Evolutionary conservation across 192 early-diverging fungal species (phyloP).

Genomic region (Backusella morwellensis): DNA sequence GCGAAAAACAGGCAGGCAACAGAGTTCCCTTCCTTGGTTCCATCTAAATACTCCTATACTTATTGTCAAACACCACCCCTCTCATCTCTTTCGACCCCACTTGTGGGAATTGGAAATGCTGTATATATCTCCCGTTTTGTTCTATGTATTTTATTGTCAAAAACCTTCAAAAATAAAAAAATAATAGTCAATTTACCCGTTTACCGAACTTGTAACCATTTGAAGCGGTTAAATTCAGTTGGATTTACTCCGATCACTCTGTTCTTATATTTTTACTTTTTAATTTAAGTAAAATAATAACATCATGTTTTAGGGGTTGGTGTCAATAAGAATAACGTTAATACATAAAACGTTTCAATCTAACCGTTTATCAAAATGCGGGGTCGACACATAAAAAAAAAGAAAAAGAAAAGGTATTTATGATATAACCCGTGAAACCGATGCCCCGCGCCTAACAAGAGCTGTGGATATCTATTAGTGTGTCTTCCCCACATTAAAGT

Average conservation of each 20-base stretch:
- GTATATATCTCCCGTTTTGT: background rate
- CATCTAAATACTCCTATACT: too few relatives aligned
- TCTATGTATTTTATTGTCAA: conserved; percentile 7
- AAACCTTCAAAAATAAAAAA: background rate
- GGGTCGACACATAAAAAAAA: background rate
- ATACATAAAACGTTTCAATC: background rate
- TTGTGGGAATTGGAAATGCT: background rate
- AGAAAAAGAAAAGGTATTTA: background rate
- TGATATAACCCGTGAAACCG: background rate
- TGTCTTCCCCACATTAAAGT: background rate
- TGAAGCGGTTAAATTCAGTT: background rate
- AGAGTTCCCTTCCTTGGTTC: background rate
- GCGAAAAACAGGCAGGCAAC: conserved; percentile 20
- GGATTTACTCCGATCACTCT: background rate
- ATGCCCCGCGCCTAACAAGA: background rate
- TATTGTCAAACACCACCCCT: background rate
- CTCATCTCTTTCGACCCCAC: background rate
- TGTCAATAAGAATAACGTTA: background rate
- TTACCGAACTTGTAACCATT: background rate
- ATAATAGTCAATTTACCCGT: background rate
- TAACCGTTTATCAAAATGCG: background rate
- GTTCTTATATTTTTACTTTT: background rate
- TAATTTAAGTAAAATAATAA: background rate
- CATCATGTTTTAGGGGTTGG: background rate
- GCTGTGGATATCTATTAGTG: background rate